Evolutionary conservation across 495 filamentous ascomycete species (phyloP).

Genomic region (Neurospora africana): DNA sequence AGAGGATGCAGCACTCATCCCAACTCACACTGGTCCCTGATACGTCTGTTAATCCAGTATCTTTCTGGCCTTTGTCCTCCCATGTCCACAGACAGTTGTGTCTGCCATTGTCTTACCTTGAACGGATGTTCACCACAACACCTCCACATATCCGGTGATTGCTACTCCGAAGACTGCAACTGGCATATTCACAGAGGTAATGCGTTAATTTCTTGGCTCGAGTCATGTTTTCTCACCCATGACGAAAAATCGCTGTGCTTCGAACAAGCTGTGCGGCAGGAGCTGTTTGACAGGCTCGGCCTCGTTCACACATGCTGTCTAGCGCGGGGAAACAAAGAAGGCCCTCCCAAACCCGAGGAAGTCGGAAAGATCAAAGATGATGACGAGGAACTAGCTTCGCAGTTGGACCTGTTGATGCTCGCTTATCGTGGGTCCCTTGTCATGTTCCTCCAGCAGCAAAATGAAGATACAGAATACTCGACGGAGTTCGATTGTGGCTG

Average conservation of each 20-base stretch:
- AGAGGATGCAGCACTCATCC: background rate
- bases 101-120: background rate
- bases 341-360: background rate
- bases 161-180: background rate
- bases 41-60: background rate
- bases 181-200: background rate
- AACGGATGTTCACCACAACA: background rate
- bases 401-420: background rate
- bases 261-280: background rate
- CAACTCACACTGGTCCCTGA: background rate
- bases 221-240: background rate
- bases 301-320: background rate
- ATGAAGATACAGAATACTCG: background rate
- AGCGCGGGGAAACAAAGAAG: rapidly evolving
- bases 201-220: background rate
- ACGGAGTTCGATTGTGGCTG: background rate
- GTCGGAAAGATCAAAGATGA: background rate
- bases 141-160: background rate
- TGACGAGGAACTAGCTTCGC: background rate
- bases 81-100: background rate
- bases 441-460: background rate
- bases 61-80: background rate
- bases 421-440: background rate
- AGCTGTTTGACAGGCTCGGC: background rate
- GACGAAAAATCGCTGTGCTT: background rate